A percentile compares a stretch with the other conserved stretches of the same genome.
Conservation (phyloP, 805 yeast genomes). For the Cyberlindnera mrakii region DNA sequence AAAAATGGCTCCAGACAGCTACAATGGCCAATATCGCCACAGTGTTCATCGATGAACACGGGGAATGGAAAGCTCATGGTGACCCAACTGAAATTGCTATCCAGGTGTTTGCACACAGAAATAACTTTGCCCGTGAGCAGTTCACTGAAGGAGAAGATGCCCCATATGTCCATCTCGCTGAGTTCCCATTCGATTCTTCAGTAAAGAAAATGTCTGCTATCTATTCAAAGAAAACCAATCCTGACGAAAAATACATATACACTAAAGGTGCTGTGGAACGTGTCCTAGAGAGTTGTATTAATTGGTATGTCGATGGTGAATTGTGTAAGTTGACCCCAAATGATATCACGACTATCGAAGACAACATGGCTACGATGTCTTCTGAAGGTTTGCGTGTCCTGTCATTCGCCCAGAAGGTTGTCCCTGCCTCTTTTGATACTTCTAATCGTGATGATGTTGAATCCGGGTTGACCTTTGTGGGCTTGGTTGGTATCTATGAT, state of each 20-base stretch:
- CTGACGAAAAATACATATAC: constrained; percentile 30
- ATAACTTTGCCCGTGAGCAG: constrained; percentile 41
- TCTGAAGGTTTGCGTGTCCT: constrained; percentile 65
- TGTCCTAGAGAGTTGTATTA: constrained; percentile 47
- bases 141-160: constrained; percentile 33
- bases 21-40: constrained; percentile 77
- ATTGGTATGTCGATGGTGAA: constrained; percentile 39
- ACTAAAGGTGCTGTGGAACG: constrained; percentile 80
- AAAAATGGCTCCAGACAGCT: constrained; percentile 56
- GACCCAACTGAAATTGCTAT: constrained; percentile 90
- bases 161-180: constrained; percentile 38
- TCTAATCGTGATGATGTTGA: constrained; percentile 44
- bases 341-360: constrained; percentile 38
- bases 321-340: constrained; percentile 32
- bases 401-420: constrained; percentile 52
- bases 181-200: constrained; percentile 71
- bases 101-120: constrained; percentile 65
- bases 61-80: constrained; percentile 72
- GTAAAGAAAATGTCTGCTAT: constrained; percentile 69
- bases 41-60: constrained; percentile 43
- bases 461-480: constrained; percentile 47
- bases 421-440: constrained; percentile 25
- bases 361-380: constrained; percentile 54
- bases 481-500: constrained; percentile 73
- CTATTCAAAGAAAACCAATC: constrained; percentile 32